phyloP scores from a whole-genome alignment of 371 early-diverging fungal genomes.

The Gilbertella persicaria region DNA sequence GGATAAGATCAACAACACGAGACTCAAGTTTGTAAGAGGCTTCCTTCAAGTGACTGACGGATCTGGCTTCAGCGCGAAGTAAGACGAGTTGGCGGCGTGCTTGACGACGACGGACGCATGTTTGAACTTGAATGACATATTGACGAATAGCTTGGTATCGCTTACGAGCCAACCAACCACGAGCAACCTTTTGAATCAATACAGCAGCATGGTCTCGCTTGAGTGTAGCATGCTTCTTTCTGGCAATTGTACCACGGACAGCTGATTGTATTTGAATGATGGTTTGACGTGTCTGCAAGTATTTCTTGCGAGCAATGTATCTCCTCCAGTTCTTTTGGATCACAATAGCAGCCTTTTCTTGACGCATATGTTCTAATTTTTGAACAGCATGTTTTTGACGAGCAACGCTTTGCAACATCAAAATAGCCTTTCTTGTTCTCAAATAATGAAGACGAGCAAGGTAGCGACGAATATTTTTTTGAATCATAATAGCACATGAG shows the following conservation, averaged over 20 bases:
- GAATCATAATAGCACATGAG: conserved; percentile 78
- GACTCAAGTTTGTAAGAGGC: conserved; percentile 92
- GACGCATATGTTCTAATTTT: conserved; percentile 55
- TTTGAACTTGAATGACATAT: conserved; percentile 79
- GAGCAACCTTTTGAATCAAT: conserved; percentile 68
- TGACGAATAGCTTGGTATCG: conserved; percentile 51
- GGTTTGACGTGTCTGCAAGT: conserved; percentile 35
- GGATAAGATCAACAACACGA: conserved; percentile 91
- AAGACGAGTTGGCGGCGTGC: conserved; percentile 69
- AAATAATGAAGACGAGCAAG: conserved; percentile 70
- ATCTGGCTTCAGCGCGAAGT: conserved; percentile 84
- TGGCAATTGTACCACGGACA: conserved; percentile 59
- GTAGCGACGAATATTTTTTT: conserved; percentile 85
- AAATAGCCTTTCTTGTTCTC: conserved; percentile 50
- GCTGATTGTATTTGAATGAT: conserved; percentile 51
- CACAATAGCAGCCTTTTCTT: conserved; percentile 70
- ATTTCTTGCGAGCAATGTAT: conserved; percentile 63
- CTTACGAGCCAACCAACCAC: conserved; percentile 67
- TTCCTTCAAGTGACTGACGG: conserved; percentile 92
- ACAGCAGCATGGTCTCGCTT: conserved; percentile 68
- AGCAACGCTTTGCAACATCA: conserved; percentile 61
- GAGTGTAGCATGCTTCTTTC: conserved; percentile 50
- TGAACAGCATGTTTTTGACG: conserved; percentile 66
- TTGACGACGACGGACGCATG: conserved; percentile 73
- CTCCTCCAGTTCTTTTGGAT: conserved; percentile 81